Percentiles rank a stretch among this genome's conserved stretches.
These are phyloP conservation scores for Saccharomycopsis fermentans DNA, from an alignment of 805 yeast species.

Conservation along the genomic window DNA sequence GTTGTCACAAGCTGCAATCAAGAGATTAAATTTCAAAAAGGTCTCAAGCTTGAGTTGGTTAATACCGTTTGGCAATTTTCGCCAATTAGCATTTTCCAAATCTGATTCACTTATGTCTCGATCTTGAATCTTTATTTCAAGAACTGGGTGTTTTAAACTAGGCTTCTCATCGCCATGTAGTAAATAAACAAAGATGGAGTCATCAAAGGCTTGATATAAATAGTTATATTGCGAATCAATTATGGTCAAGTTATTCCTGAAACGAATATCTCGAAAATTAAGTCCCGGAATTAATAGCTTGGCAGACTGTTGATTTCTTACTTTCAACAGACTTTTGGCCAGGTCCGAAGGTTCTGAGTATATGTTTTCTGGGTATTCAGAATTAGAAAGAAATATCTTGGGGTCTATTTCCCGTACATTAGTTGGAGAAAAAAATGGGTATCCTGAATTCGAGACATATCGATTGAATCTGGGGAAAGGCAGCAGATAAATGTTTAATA, in stretches of 20 bases:
- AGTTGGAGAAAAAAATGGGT: neutral
- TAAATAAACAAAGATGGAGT: neutral
- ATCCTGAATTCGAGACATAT: neutral
- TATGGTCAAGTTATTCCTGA: neutral
- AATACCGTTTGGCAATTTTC: neutral
- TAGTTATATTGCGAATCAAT: neutral
- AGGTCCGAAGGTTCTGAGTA: neutral
- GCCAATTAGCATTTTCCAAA: neutral
- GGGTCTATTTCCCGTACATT: neutral
- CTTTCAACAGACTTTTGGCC: neutral
- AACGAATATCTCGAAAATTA: neutral
- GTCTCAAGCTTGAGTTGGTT: neutral
- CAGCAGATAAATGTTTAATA: neutral
- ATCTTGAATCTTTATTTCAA: neutral
- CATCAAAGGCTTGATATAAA: neutral
- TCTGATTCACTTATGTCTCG: neutral
- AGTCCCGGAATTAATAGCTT: neutral
- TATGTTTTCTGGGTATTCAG: neutral
- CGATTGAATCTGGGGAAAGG: neutral
- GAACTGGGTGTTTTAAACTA: neutral
- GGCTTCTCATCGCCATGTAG: neutral
- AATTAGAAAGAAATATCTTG: neutral
- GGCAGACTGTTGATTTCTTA: neutral
- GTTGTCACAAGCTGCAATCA: neutral
- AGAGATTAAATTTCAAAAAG: neutral